Base-by-base conservation (phyloP, 768 basidiomycete genomes). In the Hirschioporus abietinus region DNA sequence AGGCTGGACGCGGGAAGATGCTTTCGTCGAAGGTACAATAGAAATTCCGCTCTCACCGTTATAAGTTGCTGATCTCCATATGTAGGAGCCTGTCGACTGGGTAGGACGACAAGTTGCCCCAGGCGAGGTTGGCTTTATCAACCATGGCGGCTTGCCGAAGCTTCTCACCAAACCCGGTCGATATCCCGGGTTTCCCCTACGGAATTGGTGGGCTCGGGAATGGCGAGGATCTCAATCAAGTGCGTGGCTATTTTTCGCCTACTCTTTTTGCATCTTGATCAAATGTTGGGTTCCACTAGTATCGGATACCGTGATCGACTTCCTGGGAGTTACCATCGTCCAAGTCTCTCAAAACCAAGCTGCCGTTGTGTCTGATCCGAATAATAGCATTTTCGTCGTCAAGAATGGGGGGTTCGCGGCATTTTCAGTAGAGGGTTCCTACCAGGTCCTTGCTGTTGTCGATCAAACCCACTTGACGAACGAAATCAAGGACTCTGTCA, bases 301-400 rank as follows among this genome's bases (percentile, higher is more conserved):
- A 60, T 92, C 91, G 12, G 92, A 93, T 70, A 89, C 92, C 1
- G 90, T 91, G 25, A 88, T 93, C 61, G 86, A 89, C 69, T 93
- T 93, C 74, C 82, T 87, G 63, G 92, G 92, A 63, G 78, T 94
- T 67, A 92, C 89, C 0, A 82, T 91, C n/a, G 91, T 94, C 0
- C 92, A 94, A 72, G 93, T 93, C 24, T 90, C 90, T 0, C 92
- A 93, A 79, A 94, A 94, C 72, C 87, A 88, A 72, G 80, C 89
- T 1, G 91, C 91, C 0, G 88, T 92, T 34, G 80, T 92, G 58
- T 92, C 89, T 0, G 90, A 92, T 72, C 91, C 90, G 60, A 81
- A 86, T 78, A 93, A 93, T 68, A 87, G 86, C 36, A 85, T 93
- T 26, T 93, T 94, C 72, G 89, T 94, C 20, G 80, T 93, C 71